Evolutionary conservation across 2,329 filamentous ascomycete genomes (phyloP), one percentile per base, ranked within the genome.

Genomic region (Diaporthe citrichinensis): DNA sequence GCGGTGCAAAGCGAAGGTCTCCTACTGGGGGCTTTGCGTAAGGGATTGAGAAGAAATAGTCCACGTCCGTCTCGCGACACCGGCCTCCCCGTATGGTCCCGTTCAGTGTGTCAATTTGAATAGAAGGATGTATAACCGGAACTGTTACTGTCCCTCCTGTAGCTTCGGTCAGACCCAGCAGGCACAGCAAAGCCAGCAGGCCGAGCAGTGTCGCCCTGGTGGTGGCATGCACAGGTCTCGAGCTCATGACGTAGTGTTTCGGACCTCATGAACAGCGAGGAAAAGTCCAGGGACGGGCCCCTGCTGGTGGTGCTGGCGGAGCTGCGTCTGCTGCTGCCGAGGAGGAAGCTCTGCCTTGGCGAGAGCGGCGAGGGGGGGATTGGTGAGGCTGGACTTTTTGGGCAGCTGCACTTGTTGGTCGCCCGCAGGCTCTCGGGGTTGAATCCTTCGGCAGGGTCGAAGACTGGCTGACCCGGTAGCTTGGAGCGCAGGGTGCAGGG

Each of bases 391-490:
- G 57, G 44, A 10, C 65, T 53, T 53, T 68, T 68, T 2, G 65
- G 65, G n/a, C 65, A 68, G 2, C 34, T 53, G 65, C 65, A 68
- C 65, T 53, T 68, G 65, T 68, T 68, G 65, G 65, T 25, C 7
- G 65, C n/a, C 28, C 65, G 65, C 15, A 68, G 15, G 31, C 46
- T 68, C 6, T 72, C 71, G 31, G 71, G 23, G 28, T 39, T 72
- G 71, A 41, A 72, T 34, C 71, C 71, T 72, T 72, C 71, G 9
- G 44, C 44, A 41, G 71, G 44, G 41, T 62, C 46, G 20, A 72
- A 72, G 57, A 72, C 28, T 41, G 71, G 71, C 71, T 72, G 71
- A 28, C 71, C 71, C 46, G 71, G 71, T 8, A 72, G 71, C 71
- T 14, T 72, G 41, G 71, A 72, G n/a, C 57, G 71, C 41, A 72